Evolutionary conservation across 352 stramenopile species (phyloP), one percentile per base, ranked within the genome.

Genomic region (Phytophthora uliginosa): DNA sequence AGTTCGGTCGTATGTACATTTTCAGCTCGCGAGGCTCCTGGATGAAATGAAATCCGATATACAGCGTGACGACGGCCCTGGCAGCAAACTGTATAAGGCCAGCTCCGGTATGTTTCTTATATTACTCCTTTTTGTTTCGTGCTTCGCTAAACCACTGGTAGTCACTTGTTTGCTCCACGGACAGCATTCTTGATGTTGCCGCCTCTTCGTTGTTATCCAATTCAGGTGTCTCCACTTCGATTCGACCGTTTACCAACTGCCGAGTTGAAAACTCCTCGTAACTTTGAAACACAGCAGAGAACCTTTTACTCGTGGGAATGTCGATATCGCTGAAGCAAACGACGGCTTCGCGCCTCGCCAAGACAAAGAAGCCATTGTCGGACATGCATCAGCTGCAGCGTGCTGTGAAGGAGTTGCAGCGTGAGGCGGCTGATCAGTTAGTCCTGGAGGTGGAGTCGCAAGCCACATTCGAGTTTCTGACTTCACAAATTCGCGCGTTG

Each of bases 371-470:
- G 69, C 89, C 86, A 4, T 68, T 95, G 9, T 93, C 84, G 4
- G 89, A 94, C 28, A 89, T 94, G 83, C 87, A 95, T 62, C 88
- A 95, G 60, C 71, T 95, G 7, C 89, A 93, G 59, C 84, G 85
- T 20, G 87, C 85, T 3, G 86, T 95, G 31, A 92, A 91, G 57
- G 85, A 92, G 26, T 74, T 95, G 18, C 89, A 95, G 69, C 84
- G 84, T 10, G 87, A 93, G 50, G 81, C 89, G 5, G 85, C 83
- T 0, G 88, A 95, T 40, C 88, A 95, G 52, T 73, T 95, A 20
- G 79, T 88, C 7, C 68, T 94, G 7, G 88, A 95, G 69, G 78
- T 93, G 20, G 86, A 95, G 62, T 95, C 88, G 0, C 88, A 95
- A 61, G 85, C 88, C 20, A 94, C 88, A 45, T 95, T 95, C 59